A percentile compares a stretch with the other conserved stretches of the same genome.
These are phyloP conservation scores for Pseudocercospora fijiensis DNA, from an alignment of 2,329 filamentous ascomycete genomes.

Conservation along the genomic window DNA sequence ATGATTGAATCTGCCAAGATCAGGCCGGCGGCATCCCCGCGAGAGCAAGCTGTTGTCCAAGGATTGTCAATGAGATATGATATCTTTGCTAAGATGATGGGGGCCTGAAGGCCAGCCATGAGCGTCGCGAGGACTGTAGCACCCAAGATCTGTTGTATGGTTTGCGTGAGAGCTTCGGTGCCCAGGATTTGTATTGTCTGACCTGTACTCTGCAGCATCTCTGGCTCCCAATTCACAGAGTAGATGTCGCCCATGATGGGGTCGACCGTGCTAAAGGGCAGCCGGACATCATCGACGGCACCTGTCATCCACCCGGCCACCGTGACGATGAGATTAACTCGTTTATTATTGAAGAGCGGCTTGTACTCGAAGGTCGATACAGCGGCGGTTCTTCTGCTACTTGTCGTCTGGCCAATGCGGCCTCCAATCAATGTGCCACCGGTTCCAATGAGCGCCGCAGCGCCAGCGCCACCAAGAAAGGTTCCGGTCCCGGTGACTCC, in stretches of 20 bases:
- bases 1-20: slow-evolving; percentile 93
- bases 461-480: slow-evolving; percentile 88
- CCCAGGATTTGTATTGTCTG: slow-evolving; percentile 97
- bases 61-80: slow-evolving; percentile 97
- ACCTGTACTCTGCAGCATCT: slow-evolving; percentile 97
- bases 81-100: slow-evolving; percentile 87
- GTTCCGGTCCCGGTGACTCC: slow-evolving; percentile 84
- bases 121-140: slow-evolving; percentile 83
- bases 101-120: slow-evolving; percentile 92
- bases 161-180: slow-evolving; percentile 94
- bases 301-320: slow-evolving; percentile 98
- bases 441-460: slow-evolving; percentile 90
- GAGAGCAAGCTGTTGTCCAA: slow-evolving; percentile 93
- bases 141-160: slow-evolving; percentile 89
- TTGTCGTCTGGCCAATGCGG: slow-evolving; percentile 80
- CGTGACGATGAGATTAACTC: slow-evolving; percentile 92
- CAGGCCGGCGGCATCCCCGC: slow-evolving; percentile 82
- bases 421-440: slow-evolving; percentile 82
- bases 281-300: slow-evolving; percentile 90
- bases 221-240: slow-evolving; percentile 94
- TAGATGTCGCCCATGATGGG: slow-evolving; percentile 98
- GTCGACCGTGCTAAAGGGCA: slow-evolving; percentile 95
- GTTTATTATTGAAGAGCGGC: slow-evolving; percentile 95
- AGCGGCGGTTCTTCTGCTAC: slow-evolving; percentile 81
- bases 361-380: slow-evolving; percentile 97